These are phyloP conservation scores for Naganishia friedmannii DNA, from an alignment of 768 basidiomycete genomes.

Conservation along the genomic window DNA sequence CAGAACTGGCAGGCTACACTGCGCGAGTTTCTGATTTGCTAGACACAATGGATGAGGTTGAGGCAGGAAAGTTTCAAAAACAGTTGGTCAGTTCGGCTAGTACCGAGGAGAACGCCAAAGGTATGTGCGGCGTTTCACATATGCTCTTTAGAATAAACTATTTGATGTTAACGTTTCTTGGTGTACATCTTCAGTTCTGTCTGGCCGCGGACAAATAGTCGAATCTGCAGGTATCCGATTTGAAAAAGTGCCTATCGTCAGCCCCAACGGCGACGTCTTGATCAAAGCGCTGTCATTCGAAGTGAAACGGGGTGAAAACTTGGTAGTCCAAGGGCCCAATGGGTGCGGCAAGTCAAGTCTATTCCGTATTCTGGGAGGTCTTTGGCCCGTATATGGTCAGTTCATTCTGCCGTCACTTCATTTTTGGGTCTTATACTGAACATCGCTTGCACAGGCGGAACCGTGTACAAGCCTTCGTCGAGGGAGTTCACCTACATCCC, in stretches of 20 bases:
- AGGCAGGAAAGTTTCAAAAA: slow-evolving; percentile 81
- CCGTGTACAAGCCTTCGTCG: slow-evolving; percentile 83
- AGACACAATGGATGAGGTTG: slow-evolving; percentile 84
- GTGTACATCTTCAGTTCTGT: slow-evolving; percentile 60
- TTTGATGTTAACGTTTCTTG: not conserved
- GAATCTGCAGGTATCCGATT: slow-evolving; percentile 81
- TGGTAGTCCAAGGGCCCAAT: slow-evolving; percentile 85
- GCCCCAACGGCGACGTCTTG: slow-evolving; percentile 90
- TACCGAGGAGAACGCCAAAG: slow-evolving; percentile 69
- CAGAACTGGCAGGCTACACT: slow-evolving; percentile 93
- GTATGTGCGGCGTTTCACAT: slow-evolving; percentile 56
- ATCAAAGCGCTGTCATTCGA: slow-evolving; percentile 80
- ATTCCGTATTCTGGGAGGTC: slow-evolving; percentile 90
- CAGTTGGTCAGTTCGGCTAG: slow-evolving; percentile 72
- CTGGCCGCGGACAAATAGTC: slow-evolving; percentile 71
- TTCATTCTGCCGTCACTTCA: slow-evolving; percentile 20
- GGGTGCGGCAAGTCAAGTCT: slow-evolving; percentile 72
- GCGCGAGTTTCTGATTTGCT: slow-evolving; percentile 82
- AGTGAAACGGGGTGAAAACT: slow-evolving; percentile 75
- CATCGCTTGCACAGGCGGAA: slow-evolving; percentile 57
- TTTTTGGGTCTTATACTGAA: not conserved
- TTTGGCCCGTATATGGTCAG: slow-evolving; percentile 83
- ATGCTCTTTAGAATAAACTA: not conserved
- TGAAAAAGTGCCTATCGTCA: slow-evolving; percentile 88
- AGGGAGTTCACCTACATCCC: slow-evolving; percentile 90